phyloP scores from a whole-genome alignment of 176 grass and related monocot species.

The Pharus latifolius region DNA sequence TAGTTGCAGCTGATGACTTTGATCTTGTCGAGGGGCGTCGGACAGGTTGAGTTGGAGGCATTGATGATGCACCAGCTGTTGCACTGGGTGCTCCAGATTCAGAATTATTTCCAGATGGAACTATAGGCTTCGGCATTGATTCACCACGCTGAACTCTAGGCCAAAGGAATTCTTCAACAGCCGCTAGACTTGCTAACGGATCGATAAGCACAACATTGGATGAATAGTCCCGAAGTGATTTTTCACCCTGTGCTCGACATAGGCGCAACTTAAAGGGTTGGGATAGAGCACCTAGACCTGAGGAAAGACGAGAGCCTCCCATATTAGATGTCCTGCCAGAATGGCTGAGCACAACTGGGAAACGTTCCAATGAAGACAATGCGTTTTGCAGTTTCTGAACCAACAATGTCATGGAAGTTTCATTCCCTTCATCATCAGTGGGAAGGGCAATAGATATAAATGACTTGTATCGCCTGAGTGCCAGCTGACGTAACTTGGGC shows the following conservation, averaged over 20 bases:
- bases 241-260: slow-evolving; percentile 66
- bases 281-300: slow-evolving; percentile 54
- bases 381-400: slow-evolving; percentile 84
- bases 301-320: slow-evolving; percentile 40
- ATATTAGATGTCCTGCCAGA: slow-evolving; percentile 43
- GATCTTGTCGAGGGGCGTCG: slow-evolving; percentile 46
- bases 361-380: slow-evolving; percentile 66
- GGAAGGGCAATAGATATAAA: slow-evolving; percentile 64
- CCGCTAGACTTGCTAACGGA: slow-evolving; percentile 64
- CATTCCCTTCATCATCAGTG: slow-evolving; percentile 23
- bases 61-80: slow-evolving; percentile 9
- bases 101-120: slow-evolving; percentile 37
- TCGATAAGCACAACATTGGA: slow-evolving; percentile 92
- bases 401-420: slow-evolving; percentile 51
- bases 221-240: slow-evolving; percentile 79
- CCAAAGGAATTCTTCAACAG: slow-evolving; percentile 92
- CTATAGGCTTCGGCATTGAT: slow-evolving; percentile 31
- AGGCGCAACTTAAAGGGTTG: slow-evolving; percentile 85
- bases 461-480: slow-evolving; percentile 55
- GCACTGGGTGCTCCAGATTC: slow-evolving; percentile 44
- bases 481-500: slow-evolving; percentile 55
- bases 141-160: slow-evolving; percentile 65
- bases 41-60: slow-evolving; percentile 27
- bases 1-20: slow-evolving; percentile 43
- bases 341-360: slow-evolving; percentile 72